Percentiles rank a stretch among this genome's conserved stretches.
Conservation (phyloP, 768 basidiomycete genomes). For the Mycena venus region DNA sequence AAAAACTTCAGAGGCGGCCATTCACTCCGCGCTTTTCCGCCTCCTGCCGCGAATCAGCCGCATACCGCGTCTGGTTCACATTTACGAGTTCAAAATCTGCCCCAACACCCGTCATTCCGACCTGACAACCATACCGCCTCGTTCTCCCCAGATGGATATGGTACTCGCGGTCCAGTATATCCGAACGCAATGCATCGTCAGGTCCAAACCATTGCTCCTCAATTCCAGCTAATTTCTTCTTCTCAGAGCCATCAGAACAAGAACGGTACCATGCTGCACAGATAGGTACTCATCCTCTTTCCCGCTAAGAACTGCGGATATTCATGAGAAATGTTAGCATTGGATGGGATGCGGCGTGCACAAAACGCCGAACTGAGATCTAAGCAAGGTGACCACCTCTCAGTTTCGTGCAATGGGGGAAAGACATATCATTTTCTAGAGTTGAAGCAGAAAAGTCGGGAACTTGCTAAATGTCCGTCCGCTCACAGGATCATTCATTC, state of each 20-base stretch:
- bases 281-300: not conserved
- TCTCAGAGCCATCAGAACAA: not conserved
- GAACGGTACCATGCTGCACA: not conserved
- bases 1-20: not conserved
- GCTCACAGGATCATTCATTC: too few relatives aligned
- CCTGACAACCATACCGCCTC: not conserved
- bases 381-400: constrained; percentile 9
- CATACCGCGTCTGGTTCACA: not conserved
- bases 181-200: not conserved
- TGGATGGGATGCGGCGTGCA: constrained; percentile 27
- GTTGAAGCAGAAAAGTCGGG: constrained; percentile 22
- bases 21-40: not conserved
- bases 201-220: not conserved
- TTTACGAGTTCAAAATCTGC: not conserved
- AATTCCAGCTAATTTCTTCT: not conserved
- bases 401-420: not conserved
- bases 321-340: not conserved
- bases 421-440: not conserved
- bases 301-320: not conserved
- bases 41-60: not conserved
- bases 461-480: constrained; percentile 21
- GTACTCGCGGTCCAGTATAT: not conserved
- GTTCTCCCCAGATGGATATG: not conserved
- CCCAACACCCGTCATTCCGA: not conserved
- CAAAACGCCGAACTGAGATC: constrained; percentile 19